These are phyloP conservation scores for Penicillium hordei DNA, from an alignment of 2,329 filamentous ascomycete species.

Conservation along the genomic window DNA sequence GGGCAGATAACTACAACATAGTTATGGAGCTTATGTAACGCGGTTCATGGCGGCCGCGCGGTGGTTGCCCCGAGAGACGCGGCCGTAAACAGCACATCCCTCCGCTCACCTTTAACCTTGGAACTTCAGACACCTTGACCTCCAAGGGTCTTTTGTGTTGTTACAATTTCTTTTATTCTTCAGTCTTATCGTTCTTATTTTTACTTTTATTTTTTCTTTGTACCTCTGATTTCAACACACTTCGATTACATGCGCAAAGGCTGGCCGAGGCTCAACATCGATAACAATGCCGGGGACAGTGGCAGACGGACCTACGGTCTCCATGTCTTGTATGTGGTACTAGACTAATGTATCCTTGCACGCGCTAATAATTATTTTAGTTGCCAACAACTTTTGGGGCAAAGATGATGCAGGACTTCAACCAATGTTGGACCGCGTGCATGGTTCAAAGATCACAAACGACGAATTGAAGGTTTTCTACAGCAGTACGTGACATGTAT, in stretches of 20 bases:
- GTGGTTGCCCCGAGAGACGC: constrained; percentile 28
- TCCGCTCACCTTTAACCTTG: constrained; percentile 18
- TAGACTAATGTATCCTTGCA: background rate
- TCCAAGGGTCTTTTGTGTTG: constrained; percentile 20
- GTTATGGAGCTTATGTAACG: constrained; percentile 15
- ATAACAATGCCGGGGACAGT: constrained; percentile 60
- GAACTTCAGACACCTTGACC: constrained; percentile 18
- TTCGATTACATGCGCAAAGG: constrained; percentile 34
- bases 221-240: constrained; percentile 6
- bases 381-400: constrained; percentile 99
- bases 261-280: constrained; percentile 37
- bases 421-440: constrained; percentile 91
- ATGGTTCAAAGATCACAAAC: constrained; percentile 86
- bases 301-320: constrained; percentile 63
- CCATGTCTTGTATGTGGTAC: constrained; percentile 61
- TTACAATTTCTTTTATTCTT: background rate
- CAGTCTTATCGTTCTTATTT: constrained; percentile 10
- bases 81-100: constrained; percentile 24
- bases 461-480: constrained; percentile 95
- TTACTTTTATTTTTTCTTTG: too few species aligned
- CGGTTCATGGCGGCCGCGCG: constrained; percentile 8
- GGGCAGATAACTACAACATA: too few species aligned
- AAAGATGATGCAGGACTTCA: constrained; percentile 96
- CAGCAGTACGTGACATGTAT: constrained; percentile 58
- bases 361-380: constrained; percentile 37